These are phyloP conservation scores for Leccinum longicurvipes DNA, from an alignment of 768 basidiomycete genomes.

Conservation along the genomic window DNA sequence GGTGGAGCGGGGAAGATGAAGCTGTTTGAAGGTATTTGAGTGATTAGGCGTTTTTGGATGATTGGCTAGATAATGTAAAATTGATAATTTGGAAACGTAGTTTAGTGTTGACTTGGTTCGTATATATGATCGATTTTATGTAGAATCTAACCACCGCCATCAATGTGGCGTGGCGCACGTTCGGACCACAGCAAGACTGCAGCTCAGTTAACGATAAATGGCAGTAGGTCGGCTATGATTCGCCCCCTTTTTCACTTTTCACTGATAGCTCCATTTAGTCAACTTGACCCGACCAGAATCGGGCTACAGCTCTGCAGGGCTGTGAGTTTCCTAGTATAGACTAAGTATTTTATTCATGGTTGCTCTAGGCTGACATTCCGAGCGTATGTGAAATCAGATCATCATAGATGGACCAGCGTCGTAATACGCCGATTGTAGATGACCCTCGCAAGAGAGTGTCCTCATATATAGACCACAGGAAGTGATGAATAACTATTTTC, in stretches of 20 bases:
- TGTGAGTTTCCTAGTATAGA: neutral
- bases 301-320: neutral
- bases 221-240: too few species aligned
- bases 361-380: neutral
- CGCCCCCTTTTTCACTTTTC: neutral
- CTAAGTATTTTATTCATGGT: neutral
- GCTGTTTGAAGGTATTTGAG: slow-evolving; percentile 16
- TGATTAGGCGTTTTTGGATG: neutral
- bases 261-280: neutral
- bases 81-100: neutral
- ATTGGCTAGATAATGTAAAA: neutral
- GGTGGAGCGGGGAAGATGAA: slow-evolving; percentile 27
- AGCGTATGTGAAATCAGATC: neutral
- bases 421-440: neutral
- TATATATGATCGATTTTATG: too few species aligned
- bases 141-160: too few species aligned
- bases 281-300: neutral
- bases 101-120: too few species aligned
- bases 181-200: neutral
- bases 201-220: too few species aligned
- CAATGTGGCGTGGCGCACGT: neutral
- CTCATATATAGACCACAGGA: neutral
- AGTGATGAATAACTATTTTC: neutral
- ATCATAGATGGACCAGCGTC: neutral
- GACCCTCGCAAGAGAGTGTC: neutral